Base-by-base conservation (phyloP, 306 rosid species). In the Crotalaria pallida region DNA sequence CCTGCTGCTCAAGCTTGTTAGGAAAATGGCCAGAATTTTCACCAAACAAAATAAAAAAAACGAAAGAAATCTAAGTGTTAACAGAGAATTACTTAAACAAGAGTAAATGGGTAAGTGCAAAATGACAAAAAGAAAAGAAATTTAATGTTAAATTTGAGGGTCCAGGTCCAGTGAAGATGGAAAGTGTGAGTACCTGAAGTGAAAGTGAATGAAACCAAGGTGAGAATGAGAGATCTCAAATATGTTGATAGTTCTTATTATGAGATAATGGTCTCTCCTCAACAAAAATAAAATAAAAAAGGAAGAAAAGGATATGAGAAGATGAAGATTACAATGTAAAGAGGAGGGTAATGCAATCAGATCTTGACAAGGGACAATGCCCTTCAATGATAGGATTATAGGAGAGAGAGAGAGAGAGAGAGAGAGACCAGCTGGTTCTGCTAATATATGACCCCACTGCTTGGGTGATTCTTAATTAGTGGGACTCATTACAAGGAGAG, bases 171-270 rank as follows among this genome's bases (percentile, higher is more conserved):
- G 50, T 29, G 65, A 52, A 64, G 67, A 65, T 31, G 72, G 61
- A 51, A 79, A 67, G 75, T 58, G 58, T 26, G 64, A 67, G 85
- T 78, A 85, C 89, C 94, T 84, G 79, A 60, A 81, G 44, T 59
- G 82, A 67, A 75, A 67, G n/a, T n/a, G n/a, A n/a, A n/a, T n/a
- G n/a, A n/a, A n/a, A n/a, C 69, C 44, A 49, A 82, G 77, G 72
- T 51, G 84, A 82, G 67, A 87, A n/a, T 51, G 84, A 81, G 67
- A 87, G 96, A 89, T 87, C 96, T 89, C 57, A 74, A 83, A 62
- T 21, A 84, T 18, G 6, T 52, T 18, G 40, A 2, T 38, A 63
- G 43, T 61, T 61, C 31, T 57, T 65, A 63, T 45, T 77, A 1
- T 55, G 33, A 68, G 76, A 60, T 78, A 41, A 12, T 0, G 53